Conservation (phyloP, 208 protist species). For the Leishmania guyanensis region DNA sequence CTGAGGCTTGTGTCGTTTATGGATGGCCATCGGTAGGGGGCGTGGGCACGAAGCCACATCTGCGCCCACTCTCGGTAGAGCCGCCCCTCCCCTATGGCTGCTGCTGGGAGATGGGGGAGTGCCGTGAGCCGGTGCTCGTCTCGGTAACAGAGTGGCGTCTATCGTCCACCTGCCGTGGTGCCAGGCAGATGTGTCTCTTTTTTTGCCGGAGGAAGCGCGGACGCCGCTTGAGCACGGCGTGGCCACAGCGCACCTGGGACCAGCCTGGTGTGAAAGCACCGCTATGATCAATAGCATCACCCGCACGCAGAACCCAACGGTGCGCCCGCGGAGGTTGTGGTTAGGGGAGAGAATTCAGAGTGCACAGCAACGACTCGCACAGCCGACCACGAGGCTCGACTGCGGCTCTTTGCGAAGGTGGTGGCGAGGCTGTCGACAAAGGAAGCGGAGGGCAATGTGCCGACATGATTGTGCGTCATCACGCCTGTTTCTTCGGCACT, state of each 20-base stretch:
- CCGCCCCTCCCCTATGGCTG: background rate
- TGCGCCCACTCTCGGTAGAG: background rate
- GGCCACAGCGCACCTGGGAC: conserved; percentile 34
- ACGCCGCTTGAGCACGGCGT: conserved; percentile 25
- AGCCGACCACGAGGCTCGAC: conserved; percentile 28
- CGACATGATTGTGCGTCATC: background rate
- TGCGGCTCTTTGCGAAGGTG: conserved; percentile 30
- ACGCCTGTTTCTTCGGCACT: background rate
- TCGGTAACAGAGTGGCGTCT: background rate
- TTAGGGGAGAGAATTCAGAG: conserved; percentile 22
- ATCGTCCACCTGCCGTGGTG: conserved; percentile 12
- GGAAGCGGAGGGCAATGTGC: background rate
- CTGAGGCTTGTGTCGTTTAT: background rate
- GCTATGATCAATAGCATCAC: conserved; percentile 35
- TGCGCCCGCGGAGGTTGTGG: conserved; percentile 12
- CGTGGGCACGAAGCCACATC: background rate
- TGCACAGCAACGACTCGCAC: conserved; percentile 22
- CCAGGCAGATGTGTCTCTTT: conserved; percentile 25
- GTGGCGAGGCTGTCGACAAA: conserved; percentile 12
- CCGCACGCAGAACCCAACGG: conserved; percentile 5
- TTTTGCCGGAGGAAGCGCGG: conserved; percentile 26
- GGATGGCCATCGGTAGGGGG: background rate
- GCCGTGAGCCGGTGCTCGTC: background rate
- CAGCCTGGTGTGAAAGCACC: conserved; percentile 48
- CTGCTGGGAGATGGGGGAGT: background rate